Base-by-base conservation (phyloP, 441 rosid species). In the Melastoma candidum region DNA sequence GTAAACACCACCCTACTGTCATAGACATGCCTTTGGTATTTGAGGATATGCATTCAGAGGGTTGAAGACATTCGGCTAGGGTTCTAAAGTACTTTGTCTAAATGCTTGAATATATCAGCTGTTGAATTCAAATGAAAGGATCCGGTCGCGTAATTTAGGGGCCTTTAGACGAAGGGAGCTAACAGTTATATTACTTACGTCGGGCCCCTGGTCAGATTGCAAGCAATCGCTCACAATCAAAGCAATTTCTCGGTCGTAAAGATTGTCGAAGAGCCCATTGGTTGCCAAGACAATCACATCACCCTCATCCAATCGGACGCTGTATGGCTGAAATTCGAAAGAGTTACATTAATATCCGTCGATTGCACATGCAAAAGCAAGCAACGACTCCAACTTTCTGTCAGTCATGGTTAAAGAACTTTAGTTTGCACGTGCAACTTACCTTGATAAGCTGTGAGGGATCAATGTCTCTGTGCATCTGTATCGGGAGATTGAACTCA, bases 231-330 rank as follows among this genome's bases (percentile, higher is more conserved):
- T 48, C 63, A 73, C 71, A 12, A 81, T 48, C 14, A 71, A 70
- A 66, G 74, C 84, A 54, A 90, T 77, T 63, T 82, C 87, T 79
- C 70, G 73, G 52, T 74, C 82, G 24, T 76, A 86, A 6, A 90
- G 68, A 60, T 86, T 90, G 70, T 90, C 76, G 60, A 82, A 86
- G 54, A 90, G 87, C 48, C 94, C 95, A 78, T 86, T 80, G 9
- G 80, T 82, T 32, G 84, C 95, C 14, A 66, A 63, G 54, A 90
- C 32, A 44, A 82, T 53, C 51, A 80, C 67, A 58, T 90, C 95
- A n/a, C 67, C 84, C 55, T 82, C 90, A 26, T 75, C 71, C 66
- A 89, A 27, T 53, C 65, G 70, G 51, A 74, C 60, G 60, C 64
- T 62, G 76, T 77, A 84, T 22, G 44, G 73, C 93, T 89, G 78